Percentiles rank a stretch among this genome's conserved stretches.
These are phyloP conservation scores for Pichia sp. DNA, from an alignment of 1,139 yeast genomes.

Conservation along the genomic window DNA sequence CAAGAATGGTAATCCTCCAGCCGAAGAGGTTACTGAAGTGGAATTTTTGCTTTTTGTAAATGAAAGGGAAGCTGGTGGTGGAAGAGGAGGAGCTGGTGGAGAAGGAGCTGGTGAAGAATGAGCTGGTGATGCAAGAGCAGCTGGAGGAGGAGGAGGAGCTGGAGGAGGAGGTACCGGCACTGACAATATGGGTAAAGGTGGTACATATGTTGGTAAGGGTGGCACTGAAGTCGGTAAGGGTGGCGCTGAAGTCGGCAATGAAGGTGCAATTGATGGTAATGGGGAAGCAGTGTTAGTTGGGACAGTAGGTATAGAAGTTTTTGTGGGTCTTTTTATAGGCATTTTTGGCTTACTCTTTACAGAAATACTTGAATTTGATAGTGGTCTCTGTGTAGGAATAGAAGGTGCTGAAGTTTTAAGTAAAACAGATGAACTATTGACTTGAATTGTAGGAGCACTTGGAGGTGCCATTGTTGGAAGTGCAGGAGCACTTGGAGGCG, in stretches of 20 bases:
- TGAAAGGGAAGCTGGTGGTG: constrained; percentile 17
- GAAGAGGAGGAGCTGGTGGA: constrained; percentile 7
- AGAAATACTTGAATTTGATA: constrained; percentile 3
- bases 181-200: constrained; percentile 59
- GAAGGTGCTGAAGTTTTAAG: constrained; percentile 2
- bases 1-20: constrained; percentile 39
- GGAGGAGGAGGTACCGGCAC: constrained; percentile 20
- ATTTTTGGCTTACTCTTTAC: constrained; percentile 25
- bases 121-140: constrained; percentile 7
- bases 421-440: not conserved
- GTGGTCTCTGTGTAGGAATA: constrained; percentile 3
- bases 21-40: constrained; percentile 25
- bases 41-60: not conserved
- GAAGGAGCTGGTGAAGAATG: constrained; percentile 1
- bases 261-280: constrained; percentile 3
- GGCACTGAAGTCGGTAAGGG: constrained; percentile 9
- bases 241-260: not conserved
- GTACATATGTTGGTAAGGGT: constrained; percentile 78
- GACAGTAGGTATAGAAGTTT: constrained; percentile 22
- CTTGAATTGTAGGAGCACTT: not conserved
- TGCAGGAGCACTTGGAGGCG: constrained; percentile 10
- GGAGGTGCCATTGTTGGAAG: constrained; percentile 7
- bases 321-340: constrained; percentile 32
- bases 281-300: constrained; percentile 18
- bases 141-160: constrained; percentile 29